Conservation (phyloP, 352 stramenopile species). For the Phytophthora cryptogea region DNA sequence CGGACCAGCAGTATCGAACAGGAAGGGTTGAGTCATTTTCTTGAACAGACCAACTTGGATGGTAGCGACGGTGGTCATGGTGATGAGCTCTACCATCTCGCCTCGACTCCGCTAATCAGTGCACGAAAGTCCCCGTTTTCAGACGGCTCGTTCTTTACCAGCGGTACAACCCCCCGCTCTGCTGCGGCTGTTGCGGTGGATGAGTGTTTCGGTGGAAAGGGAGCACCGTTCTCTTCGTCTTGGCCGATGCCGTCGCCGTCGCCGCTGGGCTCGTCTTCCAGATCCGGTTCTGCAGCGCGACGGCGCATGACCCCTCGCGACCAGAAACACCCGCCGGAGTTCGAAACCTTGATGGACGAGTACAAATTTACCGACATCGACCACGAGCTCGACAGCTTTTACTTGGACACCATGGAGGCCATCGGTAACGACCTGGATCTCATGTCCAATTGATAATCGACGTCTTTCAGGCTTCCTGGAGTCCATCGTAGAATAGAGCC, state of each 20-base stretch:
- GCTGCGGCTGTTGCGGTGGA: slow-evolving; percentile 49
- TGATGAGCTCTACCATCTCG: slow-evolving; percentile 37
- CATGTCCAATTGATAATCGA: slow-evolving; percentile 51
- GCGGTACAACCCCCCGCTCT: slow-evolving; percentile 13
- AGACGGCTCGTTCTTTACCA: slow-evolving; percentile 24
- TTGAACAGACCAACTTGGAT: slow-evolving; percentile 67
- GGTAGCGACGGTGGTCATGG: slow-evolving; percentile 19
- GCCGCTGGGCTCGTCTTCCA: slow-evolving; percentile 14
- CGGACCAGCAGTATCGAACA: slow-evolving; percentile 76
- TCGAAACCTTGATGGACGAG: slow-evolving; percentile 74
- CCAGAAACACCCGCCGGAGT: slow-evolving; percentile 59
- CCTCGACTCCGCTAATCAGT: slow-evolving; percentile 16
- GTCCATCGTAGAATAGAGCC: slow-evolving; percentile 27
- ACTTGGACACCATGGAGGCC: slow-evolving; percentile 71
- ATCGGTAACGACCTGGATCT: slow-evolving; percentile 66
- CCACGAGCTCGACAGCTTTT: slow-evolving; percentile 84
- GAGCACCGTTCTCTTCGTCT: slow-evolving; percentile 33
- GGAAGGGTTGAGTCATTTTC: slow-evolving; percentile 74
- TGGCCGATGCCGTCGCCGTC: slow-evolving; percentile 24
- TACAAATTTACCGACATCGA: slow-evolving; percentile 85
- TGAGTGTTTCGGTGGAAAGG: slow-evolving; percentile 56
- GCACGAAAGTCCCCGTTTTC: slow-evolving; percentile 29
- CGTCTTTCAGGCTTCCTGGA: slow-evolving; percentile 5
- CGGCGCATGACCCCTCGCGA: slow-evolving; percentile 39
- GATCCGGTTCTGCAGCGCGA: slow-evolving; percentile 2